Evolutionary conservation across 2,329 filamentous ascomycete species (phyloP).

Genomic region (Pezicula rhizophila): DNA sequence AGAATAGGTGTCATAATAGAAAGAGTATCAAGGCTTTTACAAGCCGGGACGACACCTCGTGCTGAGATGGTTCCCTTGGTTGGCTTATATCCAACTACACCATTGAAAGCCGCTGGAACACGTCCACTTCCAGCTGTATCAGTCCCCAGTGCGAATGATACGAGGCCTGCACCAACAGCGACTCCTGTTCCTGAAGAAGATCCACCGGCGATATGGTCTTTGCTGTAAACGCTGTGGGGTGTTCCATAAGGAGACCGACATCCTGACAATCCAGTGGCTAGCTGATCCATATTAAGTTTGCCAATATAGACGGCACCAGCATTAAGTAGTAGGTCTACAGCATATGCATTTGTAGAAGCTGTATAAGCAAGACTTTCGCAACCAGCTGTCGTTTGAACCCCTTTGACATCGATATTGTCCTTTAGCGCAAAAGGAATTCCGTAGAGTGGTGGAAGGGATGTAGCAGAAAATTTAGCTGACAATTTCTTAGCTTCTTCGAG

Average conservation of each 20-base stretch:
- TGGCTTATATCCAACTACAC: slow-evolving; percentile 41
- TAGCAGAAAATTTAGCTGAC: slow-evolving; percentile 31
- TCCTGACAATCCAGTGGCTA: slow-evolving; percentile 55
- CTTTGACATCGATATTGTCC: slow-evolving; percentile 48
- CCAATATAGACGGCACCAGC: slow-evolving; percentile 51
- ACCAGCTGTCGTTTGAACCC: slow-evolving; percentile 43
- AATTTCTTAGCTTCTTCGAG: slow-evolving; percentile 36
- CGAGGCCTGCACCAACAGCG: slow-evolving; percentile 43
- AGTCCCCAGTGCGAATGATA: slow-evolving; percentile 46
- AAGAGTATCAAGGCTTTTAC: slow-evolving; percentile 45
- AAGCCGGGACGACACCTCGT: slow-evolving; percentile 43
- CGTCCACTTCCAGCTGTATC: slow-evolving; percentile 47
- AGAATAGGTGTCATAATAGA: slow-evolving; percentile 41
- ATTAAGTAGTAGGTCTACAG: slow-evolving; percentile 40
- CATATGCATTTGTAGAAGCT: slow-evolving; percentile 38
- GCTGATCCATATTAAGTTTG: slow-evolving; percentile 54
- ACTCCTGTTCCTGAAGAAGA: slow-evolving; percentile 49
- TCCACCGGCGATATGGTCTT: slow-evolving; percentile 46
- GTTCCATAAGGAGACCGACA: slow-evolving; percentile 52
- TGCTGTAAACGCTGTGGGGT: slow-evolving; percentile 44
- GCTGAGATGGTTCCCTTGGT: slow-evolving; percentile 43
- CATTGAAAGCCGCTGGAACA: slow-evolving; percentile 43
- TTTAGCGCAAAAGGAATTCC: slow-evolving; percentile 52
- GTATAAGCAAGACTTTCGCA: slow-evolving; percentile 44
- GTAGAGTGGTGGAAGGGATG: slow-evolving; percentile 44